Evolutionary conservation across 345 rosid genomes (phyloP), one percentile per base, ranked within the genome.

Genomic region (Acer negundo): DNA sequence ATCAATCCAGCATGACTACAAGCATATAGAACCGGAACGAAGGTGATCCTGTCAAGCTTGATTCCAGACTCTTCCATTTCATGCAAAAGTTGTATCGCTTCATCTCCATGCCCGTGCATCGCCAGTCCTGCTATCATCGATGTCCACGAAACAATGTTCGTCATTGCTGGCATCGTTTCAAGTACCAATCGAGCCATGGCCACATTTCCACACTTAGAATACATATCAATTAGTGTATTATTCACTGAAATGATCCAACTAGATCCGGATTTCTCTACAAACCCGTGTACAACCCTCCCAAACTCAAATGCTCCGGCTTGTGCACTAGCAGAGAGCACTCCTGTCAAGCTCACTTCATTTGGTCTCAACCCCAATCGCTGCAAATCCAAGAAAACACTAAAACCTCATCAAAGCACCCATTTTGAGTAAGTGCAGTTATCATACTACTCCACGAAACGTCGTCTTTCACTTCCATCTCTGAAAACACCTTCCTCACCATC

Each of bases 1-100:
- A 88, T 64, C 80, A 88, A 67, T 38, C 91, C 91, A 62, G 86
- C 80, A 81, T 88, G 91, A 76, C 91, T 88, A 69, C 89, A 86
- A 63, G 91, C 87, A 71, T 87, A 88, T 35, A 88, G 74, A 73
- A 88, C 75, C 20, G 81, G 78, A 22, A 84, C 78, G 67, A 88
- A 81, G 44, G 86, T 79, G 26, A 85, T 76, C 23, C 75, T 75
- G 70, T 88, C 91, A 31, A 88, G 86, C 75, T 75, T 81, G 64
- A 82, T 77, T 63, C 82, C 82, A 19, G 76, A 77, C 17, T 69
- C 58, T 69, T 77, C 84, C 89, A 87, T 87, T 40, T 82, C 71
- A 62, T 77, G 82, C 58, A 88, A 88, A 20, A 88, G 62, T 65
- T 69, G 47, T 17, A 86, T 69, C 2, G 84, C 85, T 74, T 82